Evolutionary conservation across 768 basidiomycete genomes (phyloP), one percentile per base, ranked within the genome.

Genomic region (Lentinula lateritia): DNA sequence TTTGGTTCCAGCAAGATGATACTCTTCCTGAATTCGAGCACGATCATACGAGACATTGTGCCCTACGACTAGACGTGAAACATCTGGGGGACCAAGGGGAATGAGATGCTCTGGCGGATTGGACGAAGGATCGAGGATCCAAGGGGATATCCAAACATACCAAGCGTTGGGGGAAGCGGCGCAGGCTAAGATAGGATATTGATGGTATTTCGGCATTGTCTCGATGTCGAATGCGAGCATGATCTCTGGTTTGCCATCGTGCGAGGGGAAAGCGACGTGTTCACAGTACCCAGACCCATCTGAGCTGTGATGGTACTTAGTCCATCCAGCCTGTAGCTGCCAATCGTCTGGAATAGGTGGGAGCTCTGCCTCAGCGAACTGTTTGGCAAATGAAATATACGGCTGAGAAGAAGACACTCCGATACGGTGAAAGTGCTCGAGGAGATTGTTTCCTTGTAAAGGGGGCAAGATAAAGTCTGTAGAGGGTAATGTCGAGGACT

Each of bases 11-110:
- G 75, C 66, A 6, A 96, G 70, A 64, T 75, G 75, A 70, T 98
- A 98, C 72, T 99, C 97, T 64, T 96, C 91, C 35, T 73, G 70
- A 38, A 96, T 77, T 10, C 95, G 83, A 15, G 85, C 88, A 16
- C 95, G 85, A 72, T 99, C 97, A 72, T 94, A 98, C 0, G 94
- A 91, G 46, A 98, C 88, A 68, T 97, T 97, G 73, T 99, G 97
- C 2, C 97, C 96, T 35, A 98, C 87, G 28, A 98, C 77, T 35
- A 98, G 70, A 13, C 87, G 82, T 0, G 88, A 78, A 0, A 71
- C 64, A 10, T 70, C 62, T 9, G 83, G 72, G 57, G 81, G 74
- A 1, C 92, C 91, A 2, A 95, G 62, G 0, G 93, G 87, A 55
- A 95, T 85, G 58, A 96, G 78, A 35, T 95, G 92, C 48, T 84